Percentiles rank a stretch among this genome's conserved stretches.
Conservation (phyloP, 2,329 filamentous ascomycete species). For the Thermothelomyces thermophilus region DNA sequence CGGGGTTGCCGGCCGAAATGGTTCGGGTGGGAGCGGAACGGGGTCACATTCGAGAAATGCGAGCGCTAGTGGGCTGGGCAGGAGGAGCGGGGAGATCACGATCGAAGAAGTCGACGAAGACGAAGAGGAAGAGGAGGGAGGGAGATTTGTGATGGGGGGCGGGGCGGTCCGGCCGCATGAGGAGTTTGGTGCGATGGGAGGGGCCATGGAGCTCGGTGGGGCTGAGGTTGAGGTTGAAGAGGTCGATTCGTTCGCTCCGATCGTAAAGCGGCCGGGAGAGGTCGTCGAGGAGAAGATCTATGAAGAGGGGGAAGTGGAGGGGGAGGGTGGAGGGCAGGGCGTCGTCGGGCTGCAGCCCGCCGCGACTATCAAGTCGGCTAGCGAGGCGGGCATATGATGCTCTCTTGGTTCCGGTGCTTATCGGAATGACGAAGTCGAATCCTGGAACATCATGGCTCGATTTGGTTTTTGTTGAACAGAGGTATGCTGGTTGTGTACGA, state of each 20-base stretch:
- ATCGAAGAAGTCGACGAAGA: slow-evolving; percentile 51
- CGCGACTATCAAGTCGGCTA: slow-evolving; percentile 10
- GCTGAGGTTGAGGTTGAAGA: slow-evolving; percentile 22
- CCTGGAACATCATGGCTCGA: too few species aligned
- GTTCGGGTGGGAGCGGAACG: slow-evolving; percentile 23
- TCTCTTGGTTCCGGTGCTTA: neutral
- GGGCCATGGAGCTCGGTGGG: too few species aligned
- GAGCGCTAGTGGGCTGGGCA: slow-evolving; percentile 57
- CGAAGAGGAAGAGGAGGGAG: slow-evolving; percentile 15
- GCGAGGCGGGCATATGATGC: neutral
- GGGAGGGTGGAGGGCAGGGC: neutral
- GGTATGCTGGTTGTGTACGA: neutral
- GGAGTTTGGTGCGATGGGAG: neutral
- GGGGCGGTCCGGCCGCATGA: too few species aligned
- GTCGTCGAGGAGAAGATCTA: slow-evolving; percentile 25
- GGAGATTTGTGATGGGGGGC: neutral
- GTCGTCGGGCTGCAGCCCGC: slow-evolving; percentile 9
- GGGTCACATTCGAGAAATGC: slow-evolving; percentile 46
- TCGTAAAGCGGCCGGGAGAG: slow-evolving; percentile 24
- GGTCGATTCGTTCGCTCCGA: slow-evolving; percentile 25
- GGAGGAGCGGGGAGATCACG: slow-evolving; percentile 68
- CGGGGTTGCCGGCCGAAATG: slow-evolving; percentile 25
- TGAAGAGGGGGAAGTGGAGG: slow-evolving; percentile 20
- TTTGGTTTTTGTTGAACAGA: too few species aligned
- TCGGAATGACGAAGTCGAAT: too few species aligned